phyloP scores from a whole-genome alignment of 2,329 filamentous ascomycete genomes.

The Paradendryphiella salina region DNA sequence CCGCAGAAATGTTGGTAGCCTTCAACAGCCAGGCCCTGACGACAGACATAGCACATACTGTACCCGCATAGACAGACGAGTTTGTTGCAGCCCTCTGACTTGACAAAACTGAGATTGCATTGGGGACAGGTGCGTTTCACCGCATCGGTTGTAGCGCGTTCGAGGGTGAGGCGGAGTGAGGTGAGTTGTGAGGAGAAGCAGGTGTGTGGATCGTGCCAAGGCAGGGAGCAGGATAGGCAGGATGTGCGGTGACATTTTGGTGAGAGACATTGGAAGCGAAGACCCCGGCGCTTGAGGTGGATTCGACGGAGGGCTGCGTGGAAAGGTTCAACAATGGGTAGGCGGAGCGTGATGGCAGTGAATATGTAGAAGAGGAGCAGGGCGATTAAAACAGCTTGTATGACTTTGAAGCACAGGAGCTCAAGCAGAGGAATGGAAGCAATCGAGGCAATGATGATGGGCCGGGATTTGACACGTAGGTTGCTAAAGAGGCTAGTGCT shows the following conservation, averaged over 20 bases:
- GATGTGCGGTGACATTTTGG: constrained; percentile 69
- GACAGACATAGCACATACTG: constrained; percentile 97
- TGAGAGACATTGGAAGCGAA: constrained; percentile 76
- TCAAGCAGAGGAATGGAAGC: constrained; percentile 37
- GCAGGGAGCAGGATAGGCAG: constrained; percentile 79
- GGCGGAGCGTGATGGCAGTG: constrained; percentile 26
- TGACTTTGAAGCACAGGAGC: constrained; percentile 40
- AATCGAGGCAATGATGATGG: constrained; percentile 32
- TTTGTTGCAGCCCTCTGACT: constrained; percentile 94
- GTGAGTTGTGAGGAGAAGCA: constrained; percentile 78
- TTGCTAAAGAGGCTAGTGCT: constrained; percentile 30
- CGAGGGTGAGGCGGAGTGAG: constrained; percentile 83
- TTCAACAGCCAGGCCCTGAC: constrained; percentile 62
- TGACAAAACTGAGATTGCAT: constrained; percentile 91
- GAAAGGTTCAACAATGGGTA: constrained; percentile 51
- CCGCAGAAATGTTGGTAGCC: constrained; percentile 96
- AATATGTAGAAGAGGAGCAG: constrained; percentile 48
- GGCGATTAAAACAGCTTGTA: constrained; percentile 61
- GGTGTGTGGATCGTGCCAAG: constrained; percentile 85
- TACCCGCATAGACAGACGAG: constrained; percentile 94
- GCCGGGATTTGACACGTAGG: constrained; percentile 39
- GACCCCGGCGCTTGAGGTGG: constrained; percentile 69
- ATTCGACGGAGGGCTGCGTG: constrained; percentile 66
- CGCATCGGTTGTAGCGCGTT: constrained; percentile 89
- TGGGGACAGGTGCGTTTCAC: constrained; percentile 93